phyloP scores from a whole-genome alignment of 768 basidiomycete species.

The Auriculariales sp. region DNA sequence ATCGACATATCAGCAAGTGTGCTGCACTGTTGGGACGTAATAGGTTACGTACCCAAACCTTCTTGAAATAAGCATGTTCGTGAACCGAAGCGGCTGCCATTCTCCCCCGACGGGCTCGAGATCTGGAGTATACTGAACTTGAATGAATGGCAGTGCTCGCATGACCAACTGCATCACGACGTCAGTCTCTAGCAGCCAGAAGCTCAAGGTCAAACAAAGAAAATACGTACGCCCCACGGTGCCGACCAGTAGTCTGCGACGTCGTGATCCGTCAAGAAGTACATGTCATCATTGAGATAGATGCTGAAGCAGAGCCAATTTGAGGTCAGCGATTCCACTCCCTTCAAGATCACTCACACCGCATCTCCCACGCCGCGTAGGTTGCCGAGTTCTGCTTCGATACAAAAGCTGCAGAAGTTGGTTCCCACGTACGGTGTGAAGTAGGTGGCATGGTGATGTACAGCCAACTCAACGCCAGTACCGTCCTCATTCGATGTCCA shows the following conservation, averaged over 20 bases:
- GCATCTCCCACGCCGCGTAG: background rate
- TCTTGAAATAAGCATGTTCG: background rate
- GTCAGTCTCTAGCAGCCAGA: too few relatives aligned
- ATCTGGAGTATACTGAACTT: background rate
- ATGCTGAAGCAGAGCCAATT: too few relatives aligned
- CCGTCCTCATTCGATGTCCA: background rate
- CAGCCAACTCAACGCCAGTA: background rate
- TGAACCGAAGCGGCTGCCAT: background rate
- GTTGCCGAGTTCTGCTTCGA: background rate
- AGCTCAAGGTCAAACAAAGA: too few relatives aligned
- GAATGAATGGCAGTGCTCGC: background rate
- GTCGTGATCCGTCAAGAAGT: background rate
- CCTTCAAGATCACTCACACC: too few relatives aligned
- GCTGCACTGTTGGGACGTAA: background rate
- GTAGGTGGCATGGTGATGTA: background rate
- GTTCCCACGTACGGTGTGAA: background rate
- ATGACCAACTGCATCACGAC: too few relatives aligned
- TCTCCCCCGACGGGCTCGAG: background rate
- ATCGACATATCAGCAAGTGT: too few relatives aligned
- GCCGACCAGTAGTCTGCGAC: background rate
- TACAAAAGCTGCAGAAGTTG: background rate
- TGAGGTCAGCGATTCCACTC: too few relatives aligned
- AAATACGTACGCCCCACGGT: background rate
- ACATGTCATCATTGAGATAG: too few relatives aligned
- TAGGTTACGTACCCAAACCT: background rate